Percentiles rank a stretch among this genome's conserved stretches.
Evolutionary conservation across 78 protist genomes (phyloP).

Genomic region (Emiliania huxleyi): DNA sequence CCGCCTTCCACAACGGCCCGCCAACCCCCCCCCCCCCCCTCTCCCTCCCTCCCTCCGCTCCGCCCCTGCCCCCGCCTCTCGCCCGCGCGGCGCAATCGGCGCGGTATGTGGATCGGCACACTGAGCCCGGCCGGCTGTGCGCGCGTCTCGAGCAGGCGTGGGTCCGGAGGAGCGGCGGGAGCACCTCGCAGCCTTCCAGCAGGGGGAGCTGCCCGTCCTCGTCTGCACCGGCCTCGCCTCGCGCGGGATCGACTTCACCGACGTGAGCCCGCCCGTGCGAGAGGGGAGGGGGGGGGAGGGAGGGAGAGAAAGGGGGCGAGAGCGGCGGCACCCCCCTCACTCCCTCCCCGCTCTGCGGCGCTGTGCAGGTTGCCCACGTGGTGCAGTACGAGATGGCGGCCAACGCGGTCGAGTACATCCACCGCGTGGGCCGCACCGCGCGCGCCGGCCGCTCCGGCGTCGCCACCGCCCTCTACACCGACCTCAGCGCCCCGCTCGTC

Average conservation of each 20-base stretch:
- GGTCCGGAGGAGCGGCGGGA: background rate
- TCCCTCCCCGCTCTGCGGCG: slow-evolving; percentile 89
- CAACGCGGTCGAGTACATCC: slow-evolving; percentile 74
- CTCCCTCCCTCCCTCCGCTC: too few species aligned
- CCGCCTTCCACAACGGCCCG: background rate
- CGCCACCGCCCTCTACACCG: background rate
- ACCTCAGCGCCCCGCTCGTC: background rate
- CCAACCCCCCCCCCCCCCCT: too few species aligned
- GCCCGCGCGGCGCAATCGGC: too few species aligned
- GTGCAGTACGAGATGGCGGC: slow-evolving; percentile 91
- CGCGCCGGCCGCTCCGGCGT: slow-evolving; percentile 79
- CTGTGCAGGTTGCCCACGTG: slow-evolving; percentile 67
- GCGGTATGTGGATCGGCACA: too few species aligned
- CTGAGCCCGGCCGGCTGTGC: too few species aligned
- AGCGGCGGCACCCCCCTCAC: too few species aligned
- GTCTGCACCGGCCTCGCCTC: background rate
- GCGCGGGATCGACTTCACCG: background rate
- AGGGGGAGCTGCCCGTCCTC: background rate
- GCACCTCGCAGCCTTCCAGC: background rate
- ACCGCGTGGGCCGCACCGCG: slow-evolving; percentile 96
- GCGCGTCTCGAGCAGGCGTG: too few species aligned
- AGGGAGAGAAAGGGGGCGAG: too few species aligned
- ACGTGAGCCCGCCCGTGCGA: background rate
- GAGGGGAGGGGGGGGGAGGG: too few species aligned
- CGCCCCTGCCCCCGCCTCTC: too few species aligned